Evolutionary conservation across 148 eudicot species (phyloP).

Genomic region (Rhododendron griersonianum): DNA sequence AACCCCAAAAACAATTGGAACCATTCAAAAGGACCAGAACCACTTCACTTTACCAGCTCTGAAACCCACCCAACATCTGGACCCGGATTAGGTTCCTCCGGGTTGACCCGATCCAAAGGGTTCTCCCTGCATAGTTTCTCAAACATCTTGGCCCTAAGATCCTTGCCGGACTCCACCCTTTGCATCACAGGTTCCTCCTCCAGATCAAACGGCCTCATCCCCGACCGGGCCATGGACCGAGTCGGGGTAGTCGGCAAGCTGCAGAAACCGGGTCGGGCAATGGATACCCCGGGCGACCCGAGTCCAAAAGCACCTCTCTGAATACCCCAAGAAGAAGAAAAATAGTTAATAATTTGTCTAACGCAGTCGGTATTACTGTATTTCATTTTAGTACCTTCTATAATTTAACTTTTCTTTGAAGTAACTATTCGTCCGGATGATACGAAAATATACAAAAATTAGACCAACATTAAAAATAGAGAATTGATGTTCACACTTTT

Average conservation of each 20-base stretch:
- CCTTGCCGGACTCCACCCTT: slow-evolving; percentile 76
- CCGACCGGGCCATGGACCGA: slow-evolving; percentile 24
- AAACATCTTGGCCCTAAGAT: slow-evolving; percentile 60
- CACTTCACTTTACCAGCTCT: slow-evolving; percentile 54
- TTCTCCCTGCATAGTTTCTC: slow-evolving; percentile 76
- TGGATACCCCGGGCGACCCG: slow-evolving; percentile 18
- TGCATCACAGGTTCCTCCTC: slow-evolving; percentile 61
- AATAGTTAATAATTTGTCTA: slow-evolving; percentile 11
- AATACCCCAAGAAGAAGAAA: slow-evolving; percentile 31
- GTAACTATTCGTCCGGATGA: too few species aligned
- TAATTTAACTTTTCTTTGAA: too few species aligned
- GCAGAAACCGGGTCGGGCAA: slow-evolving; percentile 37
- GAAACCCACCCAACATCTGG: slow-evolving; percentile 83
- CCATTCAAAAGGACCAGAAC: background rate
- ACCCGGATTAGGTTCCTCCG: slow-evolving; percentile 20
- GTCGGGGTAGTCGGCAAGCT: slow-evolving; percentile 61
- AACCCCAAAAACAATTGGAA: background rate
- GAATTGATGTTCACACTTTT: too few species aligned
- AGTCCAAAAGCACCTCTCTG: slow-evolving; percentile 26
- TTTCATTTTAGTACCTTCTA: too few species aligned
- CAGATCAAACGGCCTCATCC: slow-evolving; percentile 36
- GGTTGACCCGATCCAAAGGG: slow-evolving; percentile 39
- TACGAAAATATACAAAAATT: too few species aligned
- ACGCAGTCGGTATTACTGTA: too few species aligned
- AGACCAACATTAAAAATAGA: too few species aligned